Evolutionary conservation across 768 basidiomycete species (phyloP).

Genomic region (Steccherinum ochraceum): DNA sequence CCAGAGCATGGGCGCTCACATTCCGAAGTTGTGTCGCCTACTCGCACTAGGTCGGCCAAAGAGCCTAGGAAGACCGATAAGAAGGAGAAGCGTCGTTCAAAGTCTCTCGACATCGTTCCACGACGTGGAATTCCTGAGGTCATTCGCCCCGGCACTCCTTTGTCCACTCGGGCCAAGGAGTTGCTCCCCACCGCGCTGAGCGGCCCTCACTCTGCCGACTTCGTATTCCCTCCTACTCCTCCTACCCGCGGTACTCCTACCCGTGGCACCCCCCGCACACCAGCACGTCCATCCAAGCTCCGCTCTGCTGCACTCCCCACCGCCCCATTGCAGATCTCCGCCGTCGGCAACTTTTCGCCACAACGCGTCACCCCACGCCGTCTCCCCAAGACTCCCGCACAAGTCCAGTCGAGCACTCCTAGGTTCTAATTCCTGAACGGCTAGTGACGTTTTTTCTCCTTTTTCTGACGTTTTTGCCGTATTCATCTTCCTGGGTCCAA

Average conservation of each 20-base stretch:
- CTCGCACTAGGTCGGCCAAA: neutral
- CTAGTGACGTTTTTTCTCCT: too few species aligned
- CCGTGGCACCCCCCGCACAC: neutral
- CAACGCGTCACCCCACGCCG: too few species aligned
- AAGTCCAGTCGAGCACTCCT: too few species aligned
- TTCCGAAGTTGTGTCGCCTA: neutral
- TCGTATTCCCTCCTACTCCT: neutral
- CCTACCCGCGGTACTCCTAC: neutral
- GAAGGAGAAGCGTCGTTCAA: neutral
- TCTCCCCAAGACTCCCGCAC: neutral
- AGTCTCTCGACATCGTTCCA: neutral
- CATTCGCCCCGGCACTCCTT: neutral
- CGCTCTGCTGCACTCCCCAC: neutral
- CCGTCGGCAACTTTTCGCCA: too few species aligned
- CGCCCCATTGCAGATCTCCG: too few species aligned
- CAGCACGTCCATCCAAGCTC: neutral
- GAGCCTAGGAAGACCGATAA: neutral
- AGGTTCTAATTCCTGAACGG: too few species aligned
- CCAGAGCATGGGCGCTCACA: neutral
- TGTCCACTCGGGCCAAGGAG: neutral
- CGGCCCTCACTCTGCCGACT: neutral
- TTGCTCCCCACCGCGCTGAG: too few species aligned
- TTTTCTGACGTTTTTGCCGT: too few species aligned
- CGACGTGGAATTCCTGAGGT: neutral
- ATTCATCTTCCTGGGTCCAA: too few species aligned